Evolutionary conservation across 495 filamentous ascomycete genomes (phyloP), one percentile per base, ranked within the genome.

Genomic region (Staphylotrichum longicolle): DNA sequence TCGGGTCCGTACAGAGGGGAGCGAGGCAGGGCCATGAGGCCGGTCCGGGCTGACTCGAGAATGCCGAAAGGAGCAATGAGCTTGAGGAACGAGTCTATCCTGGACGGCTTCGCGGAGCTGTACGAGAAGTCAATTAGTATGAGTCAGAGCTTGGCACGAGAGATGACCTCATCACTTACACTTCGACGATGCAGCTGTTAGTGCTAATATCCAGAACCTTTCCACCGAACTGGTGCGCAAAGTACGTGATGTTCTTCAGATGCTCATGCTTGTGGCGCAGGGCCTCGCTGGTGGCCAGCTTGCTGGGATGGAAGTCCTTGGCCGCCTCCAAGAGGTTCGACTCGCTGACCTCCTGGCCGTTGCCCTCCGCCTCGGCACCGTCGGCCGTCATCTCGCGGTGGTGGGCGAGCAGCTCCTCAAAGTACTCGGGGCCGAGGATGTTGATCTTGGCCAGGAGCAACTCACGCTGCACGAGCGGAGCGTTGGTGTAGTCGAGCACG

Each of bases 11-110:
- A 84, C 30, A 98, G 84, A 53, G 94, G 94, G 34, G 94, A 96
- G 42, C 94, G 88, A 44, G 94, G 93, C 59, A 98, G 83, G 20
- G 94, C 94, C 94, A 96, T 98, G 39, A 98, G 85, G 73, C 94
- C 88, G 15, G 94, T 97, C 53, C 94, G 83, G 41, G 93, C 90
- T 46, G 91, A 96, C 77, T 98, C 94, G 15, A 98, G 83, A 64
- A 98, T 92, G 68, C 94, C 94, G 74, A 98, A 98, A n/a, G 93
- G 93, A 52, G 85, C 82, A 68, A 98, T 86, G 59, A 98, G 83
- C 79, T 96, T 98, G 79, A 98, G 86, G 79, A 97, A 98, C 33
- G 91, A 94, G 74, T 98, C 93, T 71, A 98, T 96, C 76, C 94
- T 86, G 58, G 81, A 81, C 11, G 92, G 93, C 77, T 98, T 98